Evolutionary conservation across 768 basidiomycete genomes (phyloP), one percentile per base, ranked within the genome.

Genomic region (Sporobolomyces phaffii): DNA sequence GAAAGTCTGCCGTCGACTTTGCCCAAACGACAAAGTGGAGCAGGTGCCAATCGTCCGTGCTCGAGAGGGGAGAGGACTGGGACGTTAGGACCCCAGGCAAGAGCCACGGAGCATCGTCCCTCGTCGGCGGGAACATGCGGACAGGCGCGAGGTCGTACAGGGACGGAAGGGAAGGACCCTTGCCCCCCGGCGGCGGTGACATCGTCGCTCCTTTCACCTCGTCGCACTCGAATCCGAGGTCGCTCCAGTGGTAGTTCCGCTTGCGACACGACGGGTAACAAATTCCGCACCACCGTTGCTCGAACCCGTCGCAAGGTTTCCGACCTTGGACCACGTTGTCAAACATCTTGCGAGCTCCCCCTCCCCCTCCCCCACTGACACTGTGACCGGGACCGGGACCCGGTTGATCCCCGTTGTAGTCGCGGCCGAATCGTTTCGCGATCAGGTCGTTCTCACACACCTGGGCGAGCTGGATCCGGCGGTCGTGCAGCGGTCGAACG

Each of bases 381-480:
- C n/a, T n/a, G n/a, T n/a, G n/a, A n/a, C n/a, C n/a, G n/a, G n/a
- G n/a, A n/a, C n/a, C n/a, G n/a, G n/a, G n/a, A n/a, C n/a, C n/a
- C n/a, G n/a, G n/a, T n/a, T n/a, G n/a, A n/a, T n/a, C n/a, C n/a
- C n/a, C n/a, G n/a, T n/a, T n/a, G n/a, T n/a, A n/a, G n/a, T n/a
- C n/a, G 18, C 52, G 34, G 14, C 34, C 34, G 36, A 53, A 53
- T n/a, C 36, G 52, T 38, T 53, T 40, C 52, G 66, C 70, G 51
- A 72, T 41, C 53, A 72, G 51, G 50, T 72, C 70, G 70, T 72
- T 65, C 63, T 72, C 70, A 58, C 70, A 72, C 5, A 72, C 64
- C n/a, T 57, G 65, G 1, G 33, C 70, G 15, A 64, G 59, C 56
- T 72, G 70, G 41, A 72, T 72, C 6, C 70, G 70, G 31, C 26